Evolutionary conservation across 2,329 filamentous ascomycete species (phyloP).

Genomic region (Penicillium fuscoglaucum): DNA sequence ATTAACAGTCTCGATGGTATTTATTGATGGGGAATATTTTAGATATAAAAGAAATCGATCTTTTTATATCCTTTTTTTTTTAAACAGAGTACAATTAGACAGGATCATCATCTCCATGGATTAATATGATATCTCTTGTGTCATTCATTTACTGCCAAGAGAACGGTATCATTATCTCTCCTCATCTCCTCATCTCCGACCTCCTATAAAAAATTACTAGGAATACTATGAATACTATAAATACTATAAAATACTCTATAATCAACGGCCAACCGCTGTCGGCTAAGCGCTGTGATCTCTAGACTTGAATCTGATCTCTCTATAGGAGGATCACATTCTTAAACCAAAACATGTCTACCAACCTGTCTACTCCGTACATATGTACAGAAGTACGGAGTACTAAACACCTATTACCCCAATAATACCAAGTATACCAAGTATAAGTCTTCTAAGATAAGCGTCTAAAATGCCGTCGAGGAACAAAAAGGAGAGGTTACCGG

Average conservation of each 20-base stretch:
- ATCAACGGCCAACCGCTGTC: background rate
- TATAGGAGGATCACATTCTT: background rate
- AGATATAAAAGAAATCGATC: background rate
- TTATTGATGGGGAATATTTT: background rate
- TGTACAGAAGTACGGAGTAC: background rate
- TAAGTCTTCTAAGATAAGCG: background rate
- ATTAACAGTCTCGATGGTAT: background rate
- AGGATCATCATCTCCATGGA: no score
- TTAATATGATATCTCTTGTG: background rate
- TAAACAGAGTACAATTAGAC: no score
- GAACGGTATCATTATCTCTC: background rate
- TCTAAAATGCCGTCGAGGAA: background rate
- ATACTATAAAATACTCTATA: background rate
- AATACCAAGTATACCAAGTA: background rate
- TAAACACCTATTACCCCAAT: background rate
- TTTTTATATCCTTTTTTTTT: background rate
- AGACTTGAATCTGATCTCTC: background rate
- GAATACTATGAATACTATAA: background rate
- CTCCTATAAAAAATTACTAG: background rate
- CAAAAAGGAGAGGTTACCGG: background rate
- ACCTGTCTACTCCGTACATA: background rate
- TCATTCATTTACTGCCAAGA: slow-evolving; percentile 1
- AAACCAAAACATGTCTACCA: background rate
- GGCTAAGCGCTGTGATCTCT: background rate
- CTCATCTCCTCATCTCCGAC: background rate